Evolutionary conservation across 352 stramenopile genomes (phyloP).

Genomic region (Phytophthora pistaciae): DNA sequence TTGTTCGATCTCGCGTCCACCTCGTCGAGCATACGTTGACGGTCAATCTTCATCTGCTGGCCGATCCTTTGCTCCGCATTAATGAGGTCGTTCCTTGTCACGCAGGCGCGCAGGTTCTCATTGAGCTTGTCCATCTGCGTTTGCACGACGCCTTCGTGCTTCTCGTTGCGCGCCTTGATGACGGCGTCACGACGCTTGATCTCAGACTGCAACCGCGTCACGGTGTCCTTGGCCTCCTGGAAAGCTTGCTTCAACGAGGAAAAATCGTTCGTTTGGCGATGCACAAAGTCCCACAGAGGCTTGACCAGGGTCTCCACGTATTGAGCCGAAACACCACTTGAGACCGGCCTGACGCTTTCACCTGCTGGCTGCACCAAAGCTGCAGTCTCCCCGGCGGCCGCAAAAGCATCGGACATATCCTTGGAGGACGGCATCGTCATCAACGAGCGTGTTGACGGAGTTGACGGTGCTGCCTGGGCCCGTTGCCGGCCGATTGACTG

Average conservation of each 20-base stretch:
- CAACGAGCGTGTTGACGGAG: slow-evolving; percentile 9
- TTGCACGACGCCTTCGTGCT: slow-evolving; percentile 78
- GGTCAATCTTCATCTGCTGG: slow-evolving; percentile 78
- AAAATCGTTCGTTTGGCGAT: slow-evolving; percentile 84
- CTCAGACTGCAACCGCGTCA: slow-evolving; percentile 75
- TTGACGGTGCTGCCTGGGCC: neutral
- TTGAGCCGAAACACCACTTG: slow-evolving; percentile 20
- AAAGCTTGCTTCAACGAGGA: slow-evolving; percentile 66
- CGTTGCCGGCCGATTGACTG: slow-evolving; percentile 54
- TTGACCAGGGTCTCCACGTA: slow-evolving; percentile 57
- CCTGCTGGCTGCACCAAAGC: slow-evolving; percentile 20
- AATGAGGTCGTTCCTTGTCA: slow-evolving; percentile 85
- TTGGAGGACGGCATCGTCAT: slow-evolving; percentile 27
- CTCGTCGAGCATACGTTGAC: slow-evolving; percentile 64
- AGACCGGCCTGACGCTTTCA: neutral
- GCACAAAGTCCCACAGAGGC: slow-evolving; percentile 80
- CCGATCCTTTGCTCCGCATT: slow-evolving; percentile 76
- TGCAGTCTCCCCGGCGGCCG: slow-evolving; percentile 25
- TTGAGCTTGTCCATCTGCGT: slow-evolving; percentile 84
- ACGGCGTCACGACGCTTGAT: slow-evolving; percentile 86
- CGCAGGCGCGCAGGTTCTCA: slow-evolving; percentile 71
- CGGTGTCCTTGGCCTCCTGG: slow-evolving; percentile 78
- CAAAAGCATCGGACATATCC: slow-evolving; percentile 39
- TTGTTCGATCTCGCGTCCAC: slow-evolving; percentile 73
- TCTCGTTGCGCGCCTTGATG: slow-evolving; percentile 79